Evolutionary conservation across 2,329 filamentous ascomycete genomes (phyloP).

Genomic region (Monilinia polystroma): DNA sequence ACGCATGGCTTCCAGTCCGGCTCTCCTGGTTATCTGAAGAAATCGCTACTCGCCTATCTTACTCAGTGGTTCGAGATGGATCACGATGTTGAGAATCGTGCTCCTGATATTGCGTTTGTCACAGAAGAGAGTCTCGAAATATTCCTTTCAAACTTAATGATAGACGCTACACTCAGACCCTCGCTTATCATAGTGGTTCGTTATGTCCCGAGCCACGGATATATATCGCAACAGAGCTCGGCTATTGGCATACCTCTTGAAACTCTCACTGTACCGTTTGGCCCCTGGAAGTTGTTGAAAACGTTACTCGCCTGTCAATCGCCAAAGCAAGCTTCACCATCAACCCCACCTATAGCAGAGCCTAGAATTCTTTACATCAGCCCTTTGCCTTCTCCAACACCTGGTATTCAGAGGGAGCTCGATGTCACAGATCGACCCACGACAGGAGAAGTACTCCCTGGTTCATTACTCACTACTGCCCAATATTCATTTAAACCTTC

Average conservation of each 20-base stretch:
- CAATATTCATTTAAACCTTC: neutral
- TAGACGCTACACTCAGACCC: neutral
- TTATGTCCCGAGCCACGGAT: constrained; percentile 2
- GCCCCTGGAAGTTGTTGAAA: constrained; percentile 21
- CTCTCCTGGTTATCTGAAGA: constrained; percentile 4
- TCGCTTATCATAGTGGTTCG: constrained; percentile 20
- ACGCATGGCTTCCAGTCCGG: constrained; percentile 14
- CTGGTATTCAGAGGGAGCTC: neutral
- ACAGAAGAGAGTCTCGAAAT: constrained; percentile 8
- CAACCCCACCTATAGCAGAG: neutral
- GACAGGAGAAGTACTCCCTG: neutral
- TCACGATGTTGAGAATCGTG: neutral
- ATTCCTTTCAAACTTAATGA: neutral
- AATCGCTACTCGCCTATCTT: constrained; percentile 16
- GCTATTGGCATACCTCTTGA: constrained; percentile 10
- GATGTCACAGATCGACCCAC: neutral
- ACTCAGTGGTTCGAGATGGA: constrained; percentile 10
- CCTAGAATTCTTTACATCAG: neutral
- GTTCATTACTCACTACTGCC: neutral
- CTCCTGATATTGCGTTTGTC: constrained; percentile 16
- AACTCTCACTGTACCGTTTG: constrained; percentile 20
- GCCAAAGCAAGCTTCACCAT: constrained; percentile 7
- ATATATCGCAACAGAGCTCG: neutral
- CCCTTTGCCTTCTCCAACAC: constrained; percentile 1
- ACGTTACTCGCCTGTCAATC: constrained; percentile 13